These are phyloP conservation scores for Pichia sp. DNA, from an alignment of 1,139 yeast genomes.

Conservation along the genomic window DNA sequence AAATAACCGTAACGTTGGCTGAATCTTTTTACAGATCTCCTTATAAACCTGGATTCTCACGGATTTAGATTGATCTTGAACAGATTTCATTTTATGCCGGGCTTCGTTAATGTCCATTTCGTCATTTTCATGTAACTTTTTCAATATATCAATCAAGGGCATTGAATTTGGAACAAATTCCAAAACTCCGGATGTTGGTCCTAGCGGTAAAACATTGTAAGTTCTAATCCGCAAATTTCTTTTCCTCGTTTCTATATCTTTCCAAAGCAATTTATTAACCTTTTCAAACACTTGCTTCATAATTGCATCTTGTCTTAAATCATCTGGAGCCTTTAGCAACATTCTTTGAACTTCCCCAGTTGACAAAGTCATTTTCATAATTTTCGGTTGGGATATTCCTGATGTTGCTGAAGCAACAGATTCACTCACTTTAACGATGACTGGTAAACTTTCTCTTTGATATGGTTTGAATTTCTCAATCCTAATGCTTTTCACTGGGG, in stretches of 20 bases:
- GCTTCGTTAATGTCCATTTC: slow-evolving; percentile 48
- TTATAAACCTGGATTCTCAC: slow-evolving; percentile 45
- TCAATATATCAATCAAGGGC: slow-evolving; percentile 62
- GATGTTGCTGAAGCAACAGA: slow-evolving; percentile 55
- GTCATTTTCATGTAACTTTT: slow-evolving; percentile 47
- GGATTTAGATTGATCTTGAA: slow-evolving; percentile 37
- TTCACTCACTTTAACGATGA: slow-evolving; percentile 37
- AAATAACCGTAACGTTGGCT: slow-evolving; percentile 63
- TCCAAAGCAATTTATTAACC: slow-evolving; percentile 61
- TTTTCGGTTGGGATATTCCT: slow-evolving; percentile 85
- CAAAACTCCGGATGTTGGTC: slow-evolving; percentile 79
- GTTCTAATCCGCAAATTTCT: slow-evolving; percentile 63
- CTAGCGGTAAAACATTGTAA: slow-evolving; percentile 84
- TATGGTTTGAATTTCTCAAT: slow-evolving; percentile 41
- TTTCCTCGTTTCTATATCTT: slow-evolving; percentile 48
- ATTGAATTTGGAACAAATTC: slow-evolving; percentile 80
- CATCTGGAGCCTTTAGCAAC: slow-evolving; percentile 80
- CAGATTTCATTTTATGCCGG: slow-evolving; percentile 53
- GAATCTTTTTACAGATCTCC: slow-evolving; percentile 41
- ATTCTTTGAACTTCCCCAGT: slow-evolving; percentile 53
- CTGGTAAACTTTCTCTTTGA: slow-evolving; percentile 31
- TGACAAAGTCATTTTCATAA: slow-evolving; percentile 44
- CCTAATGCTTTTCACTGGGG: slow-evolving; percentile 53
- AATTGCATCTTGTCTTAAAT: slow-evolving; percentile 87
- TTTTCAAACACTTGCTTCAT: slow-evolving; percentile 96